A percentile compares a stretch with the other conserved stretches of the same genome.
phyloP scores from a whole-genome alignment of 805 yeast species.

The Yamadazyma olivae region DNA sequence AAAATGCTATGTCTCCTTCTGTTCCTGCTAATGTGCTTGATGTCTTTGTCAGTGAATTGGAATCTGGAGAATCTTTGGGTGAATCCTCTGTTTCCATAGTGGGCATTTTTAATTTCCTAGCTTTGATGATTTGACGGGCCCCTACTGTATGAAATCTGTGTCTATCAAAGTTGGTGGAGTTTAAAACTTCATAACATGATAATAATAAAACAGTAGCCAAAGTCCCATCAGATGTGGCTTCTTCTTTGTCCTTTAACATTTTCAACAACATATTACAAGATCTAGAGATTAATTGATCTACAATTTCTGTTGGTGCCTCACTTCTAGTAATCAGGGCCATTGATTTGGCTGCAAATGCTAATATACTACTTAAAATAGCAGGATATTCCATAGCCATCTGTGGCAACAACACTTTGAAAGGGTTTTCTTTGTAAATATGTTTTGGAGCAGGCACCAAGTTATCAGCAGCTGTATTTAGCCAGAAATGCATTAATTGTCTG shows the following conservation, averaged over 20 bases:
- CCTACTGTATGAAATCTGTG: constrained; percentile 70
- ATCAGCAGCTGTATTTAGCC: constrained; percentile 56
- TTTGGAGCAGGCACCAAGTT: constrained; percentile 66
- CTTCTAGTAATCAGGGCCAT: constrained; percentile 23
- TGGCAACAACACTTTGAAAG: constrained; percentile 64
- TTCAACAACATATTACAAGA: constrained; percentile 56
- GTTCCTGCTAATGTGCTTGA: constrained; percentile 11
- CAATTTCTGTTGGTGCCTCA: constrained; percentile 35
- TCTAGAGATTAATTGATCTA: constrained; percentile 52
- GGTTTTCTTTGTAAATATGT: constrained; percentile 53
- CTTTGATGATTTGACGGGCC: constrained; percentile 60
- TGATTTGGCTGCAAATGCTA: constrained; percentile 41
- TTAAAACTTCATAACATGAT: constrained; percentile 51
- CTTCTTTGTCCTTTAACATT: constrained; percentile 46
- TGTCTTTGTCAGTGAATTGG: constrained; percentile 4
- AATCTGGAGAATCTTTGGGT: constrained; percentile 9
- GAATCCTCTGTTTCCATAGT: constrained; percentile 1
- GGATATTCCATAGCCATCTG: constrained; percentile 61
- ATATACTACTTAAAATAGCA: constrained; percentile 52
- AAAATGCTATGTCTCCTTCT: constrained; percentile 46
- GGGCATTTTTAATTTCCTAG: constrained; percentile 30
- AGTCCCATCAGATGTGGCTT: constrained; percentile 63
- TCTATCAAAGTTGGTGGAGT: constrained; percentile 42
- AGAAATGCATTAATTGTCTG: constrained; percentile 60
- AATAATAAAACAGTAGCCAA: constrained; percentile 59